These are phyloP conservation scores for Aspergillus biplanus DNA, from an alignment of 495 filamentous ascomycete genomes.

Conservation along the genomic window DNA sequence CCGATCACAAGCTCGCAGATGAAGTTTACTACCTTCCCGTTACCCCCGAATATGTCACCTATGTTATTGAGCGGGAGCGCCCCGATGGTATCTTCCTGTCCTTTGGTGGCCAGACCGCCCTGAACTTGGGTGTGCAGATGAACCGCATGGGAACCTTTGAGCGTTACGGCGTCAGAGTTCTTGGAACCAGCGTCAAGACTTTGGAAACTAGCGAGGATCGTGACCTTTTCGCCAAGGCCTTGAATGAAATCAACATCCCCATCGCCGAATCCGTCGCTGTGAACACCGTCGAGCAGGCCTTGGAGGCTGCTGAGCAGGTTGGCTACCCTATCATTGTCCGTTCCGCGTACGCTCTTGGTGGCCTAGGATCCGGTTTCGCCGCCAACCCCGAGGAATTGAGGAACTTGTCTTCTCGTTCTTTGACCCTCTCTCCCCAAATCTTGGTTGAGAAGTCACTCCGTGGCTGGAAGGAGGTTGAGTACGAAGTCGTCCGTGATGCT, in stretches of 20 bases:
- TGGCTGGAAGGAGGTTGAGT: conserved; percentile 99
- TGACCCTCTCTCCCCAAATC: conserved; percentile 95
- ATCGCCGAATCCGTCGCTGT: conserved; percentile 96
- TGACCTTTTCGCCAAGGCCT: conserved; percentile 90
- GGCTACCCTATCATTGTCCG: conserved; percentile 98
- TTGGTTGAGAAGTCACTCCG: conserved; percentile 99
- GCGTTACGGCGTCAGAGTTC: conserved; percentile 88
- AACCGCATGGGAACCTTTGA: conserved; percentile 95
- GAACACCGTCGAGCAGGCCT: conserved; percentile 83
- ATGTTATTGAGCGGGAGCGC: conserved; percentile 89
- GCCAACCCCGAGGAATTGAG: conserved; percentile 90
- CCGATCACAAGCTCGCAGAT: conserved; percentile 94
- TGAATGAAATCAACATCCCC: conserved; percentile 93
- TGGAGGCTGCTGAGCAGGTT: conserved; percentile 80
- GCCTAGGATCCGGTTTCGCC: conserved; percentile 96
- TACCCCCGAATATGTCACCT: conserved; percentile 94
- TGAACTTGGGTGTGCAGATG: conserved; percentile 97
- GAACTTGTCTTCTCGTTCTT: conserved; percentile 87
- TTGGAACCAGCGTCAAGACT: conserved; percentile 93
- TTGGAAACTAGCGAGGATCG: conserved; percentile 94
- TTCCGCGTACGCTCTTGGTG: conserved; percentile 93
- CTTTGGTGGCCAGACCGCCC: conserved; percentile 93
- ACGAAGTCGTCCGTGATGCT: conserved; percentile 93
- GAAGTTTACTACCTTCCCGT: conserved; percentile 98
- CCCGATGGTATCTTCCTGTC: conserved; percentile 96